phyloP scores from a whole-genome alignment of 768 basidiomycete genomes.

The Lepiota brunneoincarnata region DNA sequence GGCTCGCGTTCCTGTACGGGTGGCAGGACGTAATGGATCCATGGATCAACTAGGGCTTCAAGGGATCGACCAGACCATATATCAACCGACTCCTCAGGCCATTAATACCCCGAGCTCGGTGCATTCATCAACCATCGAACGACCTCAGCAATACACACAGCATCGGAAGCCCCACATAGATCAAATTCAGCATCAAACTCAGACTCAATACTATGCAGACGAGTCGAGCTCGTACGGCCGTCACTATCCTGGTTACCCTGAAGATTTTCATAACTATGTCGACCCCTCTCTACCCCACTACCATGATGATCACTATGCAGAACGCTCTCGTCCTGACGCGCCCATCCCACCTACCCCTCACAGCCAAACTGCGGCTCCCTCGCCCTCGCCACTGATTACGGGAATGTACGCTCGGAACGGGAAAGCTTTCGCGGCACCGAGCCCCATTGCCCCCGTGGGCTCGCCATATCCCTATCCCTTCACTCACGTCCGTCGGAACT shows the following conservation, averaged over 20 bases:
- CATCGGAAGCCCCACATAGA: slow-evolving; percentile 7
- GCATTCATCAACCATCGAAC: not conserved
- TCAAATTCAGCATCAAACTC: slow-evolving; percentile 1
- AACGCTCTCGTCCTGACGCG: slow-evolving; percentile 57
- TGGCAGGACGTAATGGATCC: not conserved
- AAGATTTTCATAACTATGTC: slow-evolving; percentile 52
- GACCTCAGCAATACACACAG: not conserved
- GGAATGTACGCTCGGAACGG: slow-evolving; percentile 36
- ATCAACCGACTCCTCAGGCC: not conserved
- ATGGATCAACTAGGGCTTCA: slow-evolving; percentile 9
- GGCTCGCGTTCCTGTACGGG: not conserved
- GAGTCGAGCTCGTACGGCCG: slow-evolving; percentile 10
- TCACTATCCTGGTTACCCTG: slow-evolving; percentile 18
- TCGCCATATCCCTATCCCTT: slow-evolving; percentile 83
- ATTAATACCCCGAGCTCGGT: not conserved
- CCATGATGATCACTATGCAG: slow-evolving; percentile 17
- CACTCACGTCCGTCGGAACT: slow-evolving; percentile 62
- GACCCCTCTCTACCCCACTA: slow-evolving; percentile 25
- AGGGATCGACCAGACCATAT: slow-evolving; percentile 6
- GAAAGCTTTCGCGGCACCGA: slow-evolving; percentile 40
- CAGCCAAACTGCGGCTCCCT: slow-evolving; percentile 69
- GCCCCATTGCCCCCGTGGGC: slow-evolving; percentile 56
- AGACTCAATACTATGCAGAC: slow-evolving; percentile 3
- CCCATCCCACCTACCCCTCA: slow-evolving; percentile 82
- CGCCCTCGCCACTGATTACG: slow-evolving; percentile 56